Percentiles rank a stretch among this genome's conserved stretches.
Conservation (phyloP, 2,329 filamentous ascomycete genomes). For the Monilinia polystroma region DNA sequence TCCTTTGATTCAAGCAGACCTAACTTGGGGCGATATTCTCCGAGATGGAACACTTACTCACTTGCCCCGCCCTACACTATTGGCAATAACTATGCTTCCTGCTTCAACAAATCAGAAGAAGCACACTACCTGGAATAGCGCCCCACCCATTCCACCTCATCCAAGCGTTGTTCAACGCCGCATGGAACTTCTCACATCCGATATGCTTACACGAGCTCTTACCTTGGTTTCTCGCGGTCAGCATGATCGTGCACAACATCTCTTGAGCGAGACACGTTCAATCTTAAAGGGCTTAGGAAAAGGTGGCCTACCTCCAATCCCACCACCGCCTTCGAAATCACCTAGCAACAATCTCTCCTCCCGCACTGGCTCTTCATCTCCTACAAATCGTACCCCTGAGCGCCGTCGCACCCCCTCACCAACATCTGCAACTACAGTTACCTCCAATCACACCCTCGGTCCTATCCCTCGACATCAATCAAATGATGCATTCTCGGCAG, state of each 20-base stretch:
- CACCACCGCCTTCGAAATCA: slow-evolving; percentile 52
- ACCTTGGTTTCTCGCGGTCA: slow-evolving; percentile 89
- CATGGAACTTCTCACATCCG: slow-evolving; percentile 96
- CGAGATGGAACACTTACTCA: slow-evolving; percentile 84
- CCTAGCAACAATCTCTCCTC: slow-evolving; percentile 21
- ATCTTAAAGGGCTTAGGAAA: slow-evolving; percentile 96
- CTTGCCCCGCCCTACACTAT: slow-evolving; percentile 80
- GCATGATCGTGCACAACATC: slow-evolving; percentile 88
- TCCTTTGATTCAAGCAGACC: slow-evolving; percentile 89
- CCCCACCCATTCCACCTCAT: slow-evolving; percentile 88
- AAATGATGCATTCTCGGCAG: slow-evolving; percentile 45
- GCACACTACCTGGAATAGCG: slow-evolving; percentile 61
- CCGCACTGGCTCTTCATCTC: slow-evolving; percentile 30
- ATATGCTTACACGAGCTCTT: slow-evolving; percentile 92
- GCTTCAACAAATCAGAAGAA: slow-evolving; percentile 57
- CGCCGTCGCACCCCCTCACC: slow-evolving; percentile 46
- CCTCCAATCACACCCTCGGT: slow-evolving; percentile 39
- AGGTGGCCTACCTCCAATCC: slow-evolving; percentile 86
- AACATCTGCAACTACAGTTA: slow-evolving; percentile 42
- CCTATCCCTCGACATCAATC: slow-evolving; percentile 53
- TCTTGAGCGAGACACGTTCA: slow-evolving; percentile 88
- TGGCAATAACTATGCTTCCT: slow-evolving; percentile 95
- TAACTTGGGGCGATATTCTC: slow-evolving; percentile 90
- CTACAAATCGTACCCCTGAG: slow-evolving; percentile 38
- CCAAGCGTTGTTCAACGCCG: slow-evolving; percentile 92